Evolutionary conservation across 2,329 filamentous ascomycete genomes (phyloP).

Genomic region (Sodiomyces alkalinus): DNA sequence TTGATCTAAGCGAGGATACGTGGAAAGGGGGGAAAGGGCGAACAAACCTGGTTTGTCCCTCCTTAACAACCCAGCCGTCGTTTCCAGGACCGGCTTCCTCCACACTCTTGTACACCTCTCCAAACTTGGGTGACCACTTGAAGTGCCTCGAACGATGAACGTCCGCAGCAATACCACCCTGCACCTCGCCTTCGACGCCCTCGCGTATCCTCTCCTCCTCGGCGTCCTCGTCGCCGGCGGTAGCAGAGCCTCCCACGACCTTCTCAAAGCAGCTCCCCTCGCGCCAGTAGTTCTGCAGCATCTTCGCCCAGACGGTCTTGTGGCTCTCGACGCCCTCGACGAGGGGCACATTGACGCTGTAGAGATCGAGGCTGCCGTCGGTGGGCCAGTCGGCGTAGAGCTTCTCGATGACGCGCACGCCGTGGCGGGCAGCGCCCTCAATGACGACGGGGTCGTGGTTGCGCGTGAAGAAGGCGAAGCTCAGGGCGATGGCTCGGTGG

Average conservation of each 20-base stretch:
- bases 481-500: conserved; percentile 61
- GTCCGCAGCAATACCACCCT: conserved; percentile 12
- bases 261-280: conserved; percentile 78
- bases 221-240: conserved; percentile 45
- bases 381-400: conserved; percentile 59
- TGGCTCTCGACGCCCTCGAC: conserved; percentile 56
- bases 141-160: conserved; percentile 69
- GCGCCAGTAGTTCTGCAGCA: conserved; percentile 85
- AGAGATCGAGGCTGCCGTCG: conserved; percentile 60
- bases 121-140: conserved; percentile 83
- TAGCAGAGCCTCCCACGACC: conserved; percentile 53
- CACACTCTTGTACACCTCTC: conserved; percentile 79
- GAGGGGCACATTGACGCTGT: conserved; percentile 80
- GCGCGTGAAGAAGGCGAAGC: conserved; percentile 76
- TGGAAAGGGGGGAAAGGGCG: conserved; percentile 1
- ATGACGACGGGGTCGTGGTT: conserved; percentile 77
- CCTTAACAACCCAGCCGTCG: conserved; percentile 84
- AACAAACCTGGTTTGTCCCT: conserved; percentile 68
- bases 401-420: conserved; percentile 64
- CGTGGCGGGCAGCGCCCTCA: conserved; percentile 56
- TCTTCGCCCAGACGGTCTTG: conserved; percentile 68
- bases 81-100: conserved; percentile 64
- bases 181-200: conserved; percentile 31
- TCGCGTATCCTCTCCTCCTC: conserved; percentile 63
- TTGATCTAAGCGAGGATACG: background rate